Evolutionary conservation across 1,139 yeast genomes (phyloP), one percentile per base, ranked within the genome.

Genomic region (Saccharomyces uvarum): DNA sequence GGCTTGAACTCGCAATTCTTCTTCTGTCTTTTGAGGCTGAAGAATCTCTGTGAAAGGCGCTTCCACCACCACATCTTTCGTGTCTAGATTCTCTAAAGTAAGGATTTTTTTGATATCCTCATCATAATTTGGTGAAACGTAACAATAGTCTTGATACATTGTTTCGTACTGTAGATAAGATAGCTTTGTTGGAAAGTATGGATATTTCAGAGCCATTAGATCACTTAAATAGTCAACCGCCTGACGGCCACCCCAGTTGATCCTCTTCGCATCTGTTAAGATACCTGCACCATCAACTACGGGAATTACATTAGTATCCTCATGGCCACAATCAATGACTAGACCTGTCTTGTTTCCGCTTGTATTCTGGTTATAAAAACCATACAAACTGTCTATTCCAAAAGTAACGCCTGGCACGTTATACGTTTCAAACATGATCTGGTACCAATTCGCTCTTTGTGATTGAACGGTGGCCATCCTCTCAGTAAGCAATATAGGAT

Each of bases 231-330:
- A 91, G 51, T 78, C 81, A 33, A 79, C 81, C 1, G 91, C 79
- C 53, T 82, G 87, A 57, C 81, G 80, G 6, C 97, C 98, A 54
- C 98, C 99, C 88, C 95, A 89, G 66, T 89, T 91, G 48, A 95
- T 81, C 63, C 98, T 76, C 64, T 89, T 91, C 2, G 93, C 77
- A 57, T 84, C 86, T 50, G 79, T 74, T 53, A 89, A 70, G 2
- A 84, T 63, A 0, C 95, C 95, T 55, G 73, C 75, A 0, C 90
- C 88, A 21, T 79, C 68, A 1, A 88, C 60, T 2, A 93, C 89
- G 0, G 99, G 99, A 14, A 93, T 83, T 0, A 93, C 73, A 63
- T 84, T 85, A 0, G 97, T 87, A 59, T 88, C 80, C 64, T 90
- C 95, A 67, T 89, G 80, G 1, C 96, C 97, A 4, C 90, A 77